Percentiles rank a stretch among this genome's conserved stretches.
phyloP scores from a whole-genome alignment of 169 alveolate genomes.

The Eimeria necatrix region DNA sequence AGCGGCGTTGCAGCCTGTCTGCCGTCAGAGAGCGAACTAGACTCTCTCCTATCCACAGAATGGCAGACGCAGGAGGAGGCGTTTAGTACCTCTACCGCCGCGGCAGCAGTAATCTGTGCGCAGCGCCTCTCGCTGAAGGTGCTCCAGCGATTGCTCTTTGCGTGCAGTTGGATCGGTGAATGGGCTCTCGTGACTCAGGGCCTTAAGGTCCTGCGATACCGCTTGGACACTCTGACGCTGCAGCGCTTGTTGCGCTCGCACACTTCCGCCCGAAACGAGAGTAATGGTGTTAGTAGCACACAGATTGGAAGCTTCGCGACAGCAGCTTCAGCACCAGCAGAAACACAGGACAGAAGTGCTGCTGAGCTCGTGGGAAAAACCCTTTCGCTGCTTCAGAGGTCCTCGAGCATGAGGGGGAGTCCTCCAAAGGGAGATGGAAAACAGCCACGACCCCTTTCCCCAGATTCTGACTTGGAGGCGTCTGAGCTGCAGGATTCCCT shows the following conservation, averaged over 20 bases:
- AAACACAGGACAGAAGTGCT: not conserved
- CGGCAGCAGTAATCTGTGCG: constrained; percentile 37
- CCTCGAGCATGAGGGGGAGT: not conserved
- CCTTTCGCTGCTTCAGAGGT: constrained; percentile 45
- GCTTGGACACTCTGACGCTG: constrained; percentile 58
- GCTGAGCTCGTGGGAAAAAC: constrained; percentile 70
- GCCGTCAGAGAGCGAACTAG: constrained; percentile 49
- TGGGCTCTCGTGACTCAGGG: constrained; percentile 35
- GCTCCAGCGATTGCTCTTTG: constrained; percentile 51
- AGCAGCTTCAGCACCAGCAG: not conserved
- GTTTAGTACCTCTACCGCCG: not conserved
- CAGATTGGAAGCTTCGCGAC: not conserved
- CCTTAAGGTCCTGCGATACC: constrained; percentile 45
- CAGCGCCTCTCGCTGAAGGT: constrained; percentile 29
- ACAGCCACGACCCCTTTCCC: not conserved
- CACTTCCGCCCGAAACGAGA: not conserved
- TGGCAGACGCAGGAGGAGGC: not conserved
- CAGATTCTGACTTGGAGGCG: not conserved
- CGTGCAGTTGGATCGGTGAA: constrained; percentile 47
- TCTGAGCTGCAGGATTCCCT: constrained; percentile 30
- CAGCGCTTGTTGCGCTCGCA: constrained; percentile 57
- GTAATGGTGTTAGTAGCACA: not conserved
- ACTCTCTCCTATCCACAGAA: not conserved
- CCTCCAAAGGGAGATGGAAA: not conserved
- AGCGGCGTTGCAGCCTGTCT: constrained; percentile 24